phyloP scores from a whole-genome alignment of 768 basidiomycete species.

The Psilocybe cubensis region DNA sequence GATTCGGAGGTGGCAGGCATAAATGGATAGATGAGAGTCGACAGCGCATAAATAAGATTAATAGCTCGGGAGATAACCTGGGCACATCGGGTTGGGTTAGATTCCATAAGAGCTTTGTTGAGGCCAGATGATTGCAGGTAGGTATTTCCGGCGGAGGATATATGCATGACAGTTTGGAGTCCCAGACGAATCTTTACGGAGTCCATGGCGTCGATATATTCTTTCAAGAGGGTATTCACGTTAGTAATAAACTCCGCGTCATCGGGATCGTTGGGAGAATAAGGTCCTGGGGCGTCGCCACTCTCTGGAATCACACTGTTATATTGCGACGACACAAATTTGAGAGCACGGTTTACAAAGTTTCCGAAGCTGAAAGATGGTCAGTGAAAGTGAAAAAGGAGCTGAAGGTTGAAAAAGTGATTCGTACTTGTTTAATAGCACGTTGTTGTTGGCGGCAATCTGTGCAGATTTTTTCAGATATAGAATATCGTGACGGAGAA shows the following conservation, averaged over 20 bases:
- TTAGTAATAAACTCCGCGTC: slow-evolving; percentile 81
- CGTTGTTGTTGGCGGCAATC: slow-evolving; percentile 92
- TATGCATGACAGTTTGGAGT: slow-evolving; percentile 85
- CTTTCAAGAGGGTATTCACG: slow-evolving; percentile 76
- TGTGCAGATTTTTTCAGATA: slow-evolving; percentile 29
- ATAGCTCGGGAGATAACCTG: slow-evolving; percentile 88
- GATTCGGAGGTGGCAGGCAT: slow-evolving; percentile 89
- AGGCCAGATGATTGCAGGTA: slow-evolving; percentile 95
- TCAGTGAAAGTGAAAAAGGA: neutral
- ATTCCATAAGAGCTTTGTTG: slow-evolving; percentile 84
- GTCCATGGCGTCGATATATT: slow-evolving; percentile 90
- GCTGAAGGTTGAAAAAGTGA: neutral
- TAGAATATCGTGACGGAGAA: neutral
- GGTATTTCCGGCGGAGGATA: slow-evolving; percentile 88
- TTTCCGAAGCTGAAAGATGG: slow-evolving; percentile 78
- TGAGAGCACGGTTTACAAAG: slow-evolving; percentile 93
- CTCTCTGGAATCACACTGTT: slow-evolving; percentile 81
- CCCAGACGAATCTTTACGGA: slow-evolving; percentile 87
- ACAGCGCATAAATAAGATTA: slow-evolving; percentile 92
- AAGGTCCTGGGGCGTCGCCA: slow-evolving; percentile 66
- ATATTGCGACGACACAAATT: slow-evolving; percentile 90
- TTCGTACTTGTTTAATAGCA: slow-evolving; percentile 88
- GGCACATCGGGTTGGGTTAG: slow-evolving; percentile 84
- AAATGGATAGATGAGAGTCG: slow-evolving; percentile 89
- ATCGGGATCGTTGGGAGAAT: slow-evolving; percentile 65